These are phyloP conservation scores for Omphalotus olearius DNA, from an alignment of 1,284 basidiomycete genomes.

Conservation along the genomic window DNA sequence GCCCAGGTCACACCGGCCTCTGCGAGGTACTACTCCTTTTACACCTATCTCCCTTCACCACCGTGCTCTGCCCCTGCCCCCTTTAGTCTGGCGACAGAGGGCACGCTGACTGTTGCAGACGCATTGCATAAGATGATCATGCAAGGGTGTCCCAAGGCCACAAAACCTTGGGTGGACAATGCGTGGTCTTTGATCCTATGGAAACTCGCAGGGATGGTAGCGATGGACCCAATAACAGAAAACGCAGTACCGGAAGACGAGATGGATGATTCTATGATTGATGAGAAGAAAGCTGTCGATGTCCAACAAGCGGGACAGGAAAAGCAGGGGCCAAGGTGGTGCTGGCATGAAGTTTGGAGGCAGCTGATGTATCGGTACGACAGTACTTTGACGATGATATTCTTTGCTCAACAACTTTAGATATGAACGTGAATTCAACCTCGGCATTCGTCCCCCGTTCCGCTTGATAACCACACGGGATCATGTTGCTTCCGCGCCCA, in stretches of 20 bases:
- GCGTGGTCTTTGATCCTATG: constrained; percentile 91
- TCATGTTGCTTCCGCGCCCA: constrained; percentile 63
- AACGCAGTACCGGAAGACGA: background rate
- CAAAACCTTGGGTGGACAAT: constrained; percentile 82
- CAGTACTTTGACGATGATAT: background rate
- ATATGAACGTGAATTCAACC: constrained; percentile 87
- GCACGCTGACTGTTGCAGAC: constrained; percentile 44
- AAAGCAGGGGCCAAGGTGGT: constrained; percentile 57
- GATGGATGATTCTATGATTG: too few relatives aligned
- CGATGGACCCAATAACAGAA: constrained; percentile 65
- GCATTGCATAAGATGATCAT: constrained; percentile 49
- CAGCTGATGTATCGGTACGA: constrained; percentile 85
- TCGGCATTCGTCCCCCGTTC: constrained; percentile 76
- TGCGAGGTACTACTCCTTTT: constrained; percentile 66
- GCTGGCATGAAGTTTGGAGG: constrained; percentile 71
- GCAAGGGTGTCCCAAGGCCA: constrained; percentile 58
- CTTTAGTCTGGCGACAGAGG: constrained; percentile 14
- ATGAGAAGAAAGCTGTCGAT: too few relatives aligned
- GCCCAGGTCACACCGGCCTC: constrained; percentile 51
- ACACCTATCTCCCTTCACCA: constrained; percentile 24
- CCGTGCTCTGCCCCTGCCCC: constrained; percentile 21
- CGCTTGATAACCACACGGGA: constrained; percentile 77
- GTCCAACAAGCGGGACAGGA: constrained; percentile 25
- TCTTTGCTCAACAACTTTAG: constrained; percentile 33
- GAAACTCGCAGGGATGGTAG: constrained; percentile 87